Evolutionary conservation across 805 yeast species (phyloP), one percentile per base, ranked within the genome.

Genomic region (Teunomyces gatunensis): DNA sequence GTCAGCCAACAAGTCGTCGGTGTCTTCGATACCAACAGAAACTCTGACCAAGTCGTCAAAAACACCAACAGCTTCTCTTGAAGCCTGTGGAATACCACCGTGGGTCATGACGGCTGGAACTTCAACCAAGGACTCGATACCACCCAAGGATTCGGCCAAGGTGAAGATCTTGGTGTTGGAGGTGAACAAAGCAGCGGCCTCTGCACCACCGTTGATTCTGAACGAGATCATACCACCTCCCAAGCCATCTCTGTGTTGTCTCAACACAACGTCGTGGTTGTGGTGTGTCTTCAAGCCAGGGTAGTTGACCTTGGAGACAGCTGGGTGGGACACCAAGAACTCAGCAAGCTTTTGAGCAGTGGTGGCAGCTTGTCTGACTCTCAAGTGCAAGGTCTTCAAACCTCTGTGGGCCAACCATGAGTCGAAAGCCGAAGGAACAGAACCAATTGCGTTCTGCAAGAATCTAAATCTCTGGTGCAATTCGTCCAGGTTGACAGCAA

Each of bases 161-260:
- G 94, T 84, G 77, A 89, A 89, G 51, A 87, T 64, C 71, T 84
- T 80, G 53, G 95, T 87, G 40, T 81, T 61, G 40, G 86, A 81
- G 50, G 91, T 80, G 77, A 89, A 87, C 56, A 74, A 75, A 48
- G 87, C 69, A 47, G 96, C 96, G 44, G 83, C 88, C 50, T 72
- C 75, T 48, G 87, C 87, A 60, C 91, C 95, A 47, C 96, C 96
- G 54, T 79, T 75, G 69, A 89, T 79, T 74, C 96, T 81, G 78
- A 89, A 88, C 7, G 95, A 84, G 61, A 89, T 81, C 87, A 89
- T 89, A 66, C 96, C 96, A 60, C 96, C 96, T 53, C 96, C 96
- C 55, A 88, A 78, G 43, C 84, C 86, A 52, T 87, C 83, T 65
- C 92, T 81, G 74, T 88, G 96, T 71, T 89, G 96, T 53, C 73